A percentile compares a stretch with the other conserved stretches of the same genome.
phyloP scores from a whole-genome alignment of 2,329 filamentous ascomycete species.

The Aquanectria penicillioides region DNA sequence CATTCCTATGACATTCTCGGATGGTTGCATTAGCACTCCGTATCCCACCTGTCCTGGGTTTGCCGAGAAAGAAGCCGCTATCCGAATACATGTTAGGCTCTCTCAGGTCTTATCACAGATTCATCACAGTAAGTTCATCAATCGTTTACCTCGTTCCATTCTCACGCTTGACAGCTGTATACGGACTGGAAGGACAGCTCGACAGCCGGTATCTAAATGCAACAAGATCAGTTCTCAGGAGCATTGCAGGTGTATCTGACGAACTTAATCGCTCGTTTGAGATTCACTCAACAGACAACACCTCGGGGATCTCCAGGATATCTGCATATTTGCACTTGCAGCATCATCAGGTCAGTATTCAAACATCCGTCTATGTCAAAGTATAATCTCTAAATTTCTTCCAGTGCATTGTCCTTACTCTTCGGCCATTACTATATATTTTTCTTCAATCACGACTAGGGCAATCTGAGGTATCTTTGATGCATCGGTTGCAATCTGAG shows the following conservation, averaged over 20 bases:
- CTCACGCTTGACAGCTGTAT: conserved; percentile 27
- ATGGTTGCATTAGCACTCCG: conserved; percentile 28
- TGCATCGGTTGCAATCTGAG: conserved; percentile 32
- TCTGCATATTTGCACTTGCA: conserved; percentile 33
- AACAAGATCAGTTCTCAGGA: conserved; percentile 31
- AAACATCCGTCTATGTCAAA: accelerated
- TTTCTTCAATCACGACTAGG: conserved; percentile 33
- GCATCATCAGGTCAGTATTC: conserved; percentile 30
- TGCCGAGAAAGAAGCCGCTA: conserved; percentile 16
- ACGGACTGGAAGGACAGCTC: conserved; percentile 36
- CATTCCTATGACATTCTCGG: conserved; percentile 27
- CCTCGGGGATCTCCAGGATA: conserved; percentile 28
- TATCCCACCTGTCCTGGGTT: conserved; percentile 24
- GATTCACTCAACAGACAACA: conserved; percentile 25
- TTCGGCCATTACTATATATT: conserved; percentile 31
- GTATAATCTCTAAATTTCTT: background rate
- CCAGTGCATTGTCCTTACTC: conserved; percentile 35
- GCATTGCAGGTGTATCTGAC: conserved; percentile 30
- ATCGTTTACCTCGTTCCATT: accelerated
- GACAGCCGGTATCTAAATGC: conserved; percentile 34
- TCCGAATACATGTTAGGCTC: conserved; percentile 30
- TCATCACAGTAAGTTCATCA: conserved; percentile 25
- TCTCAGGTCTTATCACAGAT: conserved; percentile 30
- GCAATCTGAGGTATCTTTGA: conserved; percentile 29
- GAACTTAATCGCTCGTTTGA: conserved; percentile 31